phyloP scores from a whole-genome alignment of 495 filamentous ascomycete species.

The Hypoxylon trugodes region DNA sequence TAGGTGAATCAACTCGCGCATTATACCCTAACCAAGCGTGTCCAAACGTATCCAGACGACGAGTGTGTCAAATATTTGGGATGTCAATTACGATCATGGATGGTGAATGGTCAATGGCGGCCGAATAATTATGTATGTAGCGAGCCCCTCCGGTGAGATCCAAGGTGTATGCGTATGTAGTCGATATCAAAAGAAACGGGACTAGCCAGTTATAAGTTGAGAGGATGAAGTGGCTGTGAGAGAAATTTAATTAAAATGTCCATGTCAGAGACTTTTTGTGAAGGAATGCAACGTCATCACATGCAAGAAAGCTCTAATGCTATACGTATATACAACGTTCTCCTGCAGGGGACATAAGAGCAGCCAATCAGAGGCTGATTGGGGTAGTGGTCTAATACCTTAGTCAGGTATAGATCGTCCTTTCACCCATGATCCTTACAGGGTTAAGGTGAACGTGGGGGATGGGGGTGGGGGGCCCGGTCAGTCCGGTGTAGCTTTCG shows the following conservation, averaged over 20 bases:
- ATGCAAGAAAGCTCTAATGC: not conserved
- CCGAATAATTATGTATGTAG: not conserved
- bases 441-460: not conserved
- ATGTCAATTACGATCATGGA: too few species aligned
- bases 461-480: not conserved
- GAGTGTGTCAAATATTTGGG: too few species aligned
- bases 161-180: too few species aligned
- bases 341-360: not conserved
- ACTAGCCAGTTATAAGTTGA: too few species aligned
- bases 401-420: not conserved
- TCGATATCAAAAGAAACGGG: too few species aligned
- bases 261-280: not conserved
- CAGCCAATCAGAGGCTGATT: not conserved
- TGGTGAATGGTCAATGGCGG: not conserved
- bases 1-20: too few species aligned
- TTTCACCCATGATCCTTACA: not conserved
- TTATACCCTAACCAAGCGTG: too few species aligned
- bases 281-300: constrained; percentile 1
- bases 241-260: not conserved
- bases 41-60: too few species aligned
- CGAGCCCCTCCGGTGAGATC: too few species aligned
- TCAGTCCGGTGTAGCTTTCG: too few species aligned
- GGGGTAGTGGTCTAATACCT: not conserved
- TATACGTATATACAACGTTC: too few species aligned
- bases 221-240: too few species aligned